Conservation (phyloP, 179 eudicot species). For the Monotropa hypopitys region DNA sequence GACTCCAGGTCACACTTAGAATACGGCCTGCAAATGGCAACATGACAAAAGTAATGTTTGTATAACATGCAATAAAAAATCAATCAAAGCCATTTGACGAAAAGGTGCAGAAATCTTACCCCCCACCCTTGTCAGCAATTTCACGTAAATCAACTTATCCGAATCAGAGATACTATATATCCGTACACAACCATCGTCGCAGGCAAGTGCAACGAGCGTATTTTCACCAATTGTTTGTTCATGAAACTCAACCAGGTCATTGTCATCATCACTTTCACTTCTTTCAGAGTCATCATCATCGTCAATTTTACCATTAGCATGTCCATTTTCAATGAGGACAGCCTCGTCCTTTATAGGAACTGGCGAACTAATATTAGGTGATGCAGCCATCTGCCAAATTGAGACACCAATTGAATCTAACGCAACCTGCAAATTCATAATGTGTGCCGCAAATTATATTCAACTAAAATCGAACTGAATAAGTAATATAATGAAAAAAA, state of each 20-base stretch:
- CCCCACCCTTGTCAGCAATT: constrained; percentile 73
- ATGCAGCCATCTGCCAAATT: constrained; percentile 87
- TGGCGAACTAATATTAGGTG: constrained; percentile 19
- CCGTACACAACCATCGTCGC: constrained; percentile 93
- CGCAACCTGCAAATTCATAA: constrained; percentile 43
- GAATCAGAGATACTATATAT: constrained; percentile 40
- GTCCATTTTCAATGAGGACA: constrained; percentile 33
- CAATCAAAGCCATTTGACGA: background rate
- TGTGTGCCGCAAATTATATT: background rate
- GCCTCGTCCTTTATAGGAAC: constrained; percentile 12
- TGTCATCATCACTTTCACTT: constrained; percentile 55
- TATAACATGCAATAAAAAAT: background rate
- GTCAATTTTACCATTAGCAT: constrained; percentile 22
- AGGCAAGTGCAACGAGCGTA: constrained; percentile 60
- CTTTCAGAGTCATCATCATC: constrained; percentile 28
- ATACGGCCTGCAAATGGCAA: constrained; percentile 31
- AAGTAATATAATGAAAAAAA: background rate
- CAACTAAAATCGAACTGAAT: background rate
- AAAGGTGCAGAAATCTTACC: constrained; percentile 56
- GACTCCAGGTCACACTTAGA: constrained; percentile 81
- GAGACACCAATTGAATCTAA: constrained; percentile 70
- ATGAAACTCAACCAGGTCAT: constrained; percentile 31
- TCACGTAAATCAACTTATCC: constrained; percentile 41
- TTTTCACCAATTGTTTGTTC: constrained; percentile 21
- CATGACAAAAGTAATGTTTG: background rate